A percentile compares a stretch with the other conserved stretches of the same genome.
Conservation (phyloP, 768 basidiomycete genomes). For the Infundibulicybe gibba region DNA sequence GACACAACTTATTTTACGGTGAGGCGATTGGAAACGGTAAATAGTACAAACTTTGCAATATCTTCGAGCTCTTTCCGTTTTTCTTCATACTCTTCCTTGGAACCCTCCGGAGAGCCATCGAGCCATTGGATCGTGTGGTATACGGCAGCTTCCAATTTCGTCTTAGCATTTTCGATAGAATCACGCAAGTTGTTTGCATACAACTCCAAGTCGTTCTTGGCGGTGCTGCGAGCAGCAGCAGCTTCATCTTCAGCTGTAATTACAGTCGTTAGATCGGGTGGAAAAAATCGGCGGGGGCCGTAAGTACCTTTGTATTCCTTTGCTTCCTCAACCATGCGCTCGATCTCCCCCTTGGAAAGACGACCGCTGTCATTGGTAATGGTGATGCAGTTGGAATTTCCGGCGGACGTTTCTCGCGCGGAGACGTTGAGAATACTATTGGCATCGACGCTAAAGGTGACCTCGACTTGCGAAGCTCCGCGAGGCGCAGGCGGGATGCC, state of each 20-base stretch:
- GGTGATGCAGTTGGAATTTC: constrained; percentile 91
- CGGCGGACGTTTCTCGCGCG: constrained; percentile 96
- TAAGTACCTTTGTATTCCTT: constrained; percentile 81
- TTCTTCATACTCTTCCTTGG: no score
- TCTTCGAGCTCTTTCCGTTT: no score
- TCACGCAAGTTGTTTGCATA: constrained; percentile 97
- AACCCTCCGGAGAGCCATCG: no score
- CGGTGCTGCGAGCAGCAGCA: constrained; percentile 73
- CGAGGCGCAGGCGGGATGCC: no score
- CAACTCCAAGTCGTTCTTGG: constrained; percentile 94
- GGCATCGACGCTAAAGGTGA: constrained; percentile 96
- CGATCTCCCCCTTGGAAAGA: constrained; percentile 97
- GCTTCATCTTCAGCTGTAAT: constrained; percentile 77
- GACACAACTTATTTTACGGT: no score
- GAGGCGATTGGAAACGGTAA: no score
- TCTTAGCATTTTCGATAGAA: constrained; percentile 81
- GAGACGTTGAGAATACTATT: constrained; percentile 98
- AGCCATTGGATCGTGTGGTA: no score
- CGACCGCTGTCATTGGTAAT: constrained; percentile 98
- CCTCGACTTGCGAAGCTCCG: constrained; percentile 96
- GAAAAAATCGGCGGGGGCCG: neutral
- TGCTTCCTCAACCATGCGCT: constrained; percentile 93
- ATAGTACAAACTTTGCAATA: no score
- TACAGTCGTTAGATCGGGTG: constrained; percentile 9
- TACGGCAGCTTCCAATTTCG: constrained; percentile 84